Base-by-base conservation (phyloP, 352 stramenopile genomes). In the Pythium sukuiense region DNA sequence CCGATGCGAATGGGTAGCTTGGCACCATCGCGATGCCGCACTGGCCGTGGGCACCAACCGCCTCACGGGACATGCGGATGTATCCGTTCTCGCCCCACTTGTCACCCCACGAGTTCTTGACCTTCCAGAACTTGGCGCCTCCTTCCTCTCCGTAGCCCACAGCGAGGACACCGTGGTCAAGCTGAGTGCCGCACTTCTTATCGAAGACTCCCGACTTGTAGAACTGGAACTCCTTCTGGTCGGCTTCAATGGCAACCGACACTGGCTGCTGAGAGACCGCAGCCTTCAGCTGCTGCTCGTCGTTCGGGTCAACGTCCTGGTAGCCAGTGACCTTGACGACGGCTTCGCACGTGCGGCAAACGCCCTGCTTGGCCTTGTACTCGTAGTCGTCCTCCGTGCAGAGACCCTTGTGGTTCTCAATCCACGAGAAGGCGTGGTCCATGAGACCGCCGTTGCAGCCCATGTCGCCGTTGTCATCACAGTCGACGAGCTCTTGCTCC, bases 401-500 rank as follows among this genome's bases (percentile, higher is more conserved):
- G n/a, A 99, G 76, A 16, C 96, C 96, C 27, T 83, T 84, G 57
- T 96, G 81, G 48, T 86, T 76, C 67, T 98, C 88, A 62, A 99
- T 97, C 80, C 95, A 99, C 18, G 89, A 77, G 71, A 99, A 99
- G 11, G 96, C 96, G 71, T 99, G 96, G 79, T 98, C 95, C 96
- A 99, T 99, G 14, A 99, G 76, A 30, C 97, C 98, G 29, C 97
- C 98, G 65, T 96, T 96, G 84, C 98, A 99, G 61, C 96, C 97
- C 74, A 97, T 88, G 82, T 99, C 94, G 56, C 90, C 87, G 68
- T 93, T 92, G 66, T 95, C 59, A 72, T 99, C 96, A 69, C 97
- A 99, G 81, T 98, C 95, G 46, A 99, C 88, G 24, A 99, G 90
- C 66, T 99, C 87, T 78, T 99, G 98, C 77, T 99, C 98, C 41